Conservation (phyloP, 1,284 basidiomycete species). For the Abortiporus biennis region DNA sequence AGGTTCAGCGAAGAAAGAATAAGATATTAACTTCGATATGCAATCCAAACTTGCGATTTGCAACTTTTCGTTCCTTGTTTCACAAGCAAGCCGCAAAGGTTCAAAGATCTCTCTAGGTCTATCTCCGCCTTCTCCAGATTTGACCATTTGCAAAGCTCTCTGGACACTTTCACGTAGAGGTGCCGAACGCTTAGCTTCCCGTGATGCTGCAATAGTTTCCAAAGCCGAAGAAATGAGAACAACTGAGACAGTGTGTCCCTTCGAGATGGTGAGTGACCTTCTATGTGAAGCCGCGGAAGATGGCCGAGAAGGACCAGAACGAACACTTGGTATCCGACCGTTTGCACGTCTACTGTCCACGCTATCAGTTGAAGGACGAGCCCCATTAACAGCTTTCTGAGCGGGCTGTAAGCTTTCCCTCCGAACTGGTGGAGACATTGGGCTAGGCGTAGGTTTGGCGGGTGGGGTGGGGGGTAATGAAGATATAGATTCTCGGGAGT, state of each 20-base stretch:
- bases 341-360: constrained; percentile 14
- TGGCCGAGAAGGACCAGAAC: constrained; percentile 15
- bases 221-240: constrained; percentile 83
- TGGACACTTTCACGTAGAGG: constrained; percentile 81
- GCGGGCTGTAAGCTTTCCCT: constrained; percentile 5
- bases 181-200: constrained; percentile 81
- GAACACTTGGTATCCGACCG: constrained; percentile 11
- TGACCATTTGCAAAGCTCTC: constrained; percentile 79
- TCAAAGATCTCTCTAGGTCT: constrained; percentile 86
- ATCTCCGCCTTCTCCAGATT: constrained; percentile 62
- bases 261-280: constrained; percentile 67
- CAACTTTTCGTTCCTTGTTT: constrained; percentile 86
- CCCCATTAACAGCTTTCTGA: neutral
- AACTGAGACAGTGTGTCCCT: constrained; percentile 66
- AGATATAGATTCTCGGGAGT: constrained; percentile 8
- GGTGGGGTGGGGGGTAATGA: constrained; percentile 22
- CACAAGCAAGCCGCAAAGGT: constrained; percentile 88
- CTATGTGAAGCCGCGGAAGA: constrained; percentile 28
- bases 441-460: constrained; percentile 17
- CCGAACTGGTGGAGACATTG: constrained; percentile 1
- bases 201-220: constrained; percentile 82
- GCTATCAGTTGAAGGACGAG: constrained; percentile 10
- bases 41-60: constrained; percentile 95
- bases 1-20: constrained; percentile 86
- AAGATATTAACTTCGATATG: constrained; percentile 92